phyloP scores from a whole-genome alignment of 2,329 filamentous ascomycete genomes.

The Fusarium nisikadoi region DNA sequence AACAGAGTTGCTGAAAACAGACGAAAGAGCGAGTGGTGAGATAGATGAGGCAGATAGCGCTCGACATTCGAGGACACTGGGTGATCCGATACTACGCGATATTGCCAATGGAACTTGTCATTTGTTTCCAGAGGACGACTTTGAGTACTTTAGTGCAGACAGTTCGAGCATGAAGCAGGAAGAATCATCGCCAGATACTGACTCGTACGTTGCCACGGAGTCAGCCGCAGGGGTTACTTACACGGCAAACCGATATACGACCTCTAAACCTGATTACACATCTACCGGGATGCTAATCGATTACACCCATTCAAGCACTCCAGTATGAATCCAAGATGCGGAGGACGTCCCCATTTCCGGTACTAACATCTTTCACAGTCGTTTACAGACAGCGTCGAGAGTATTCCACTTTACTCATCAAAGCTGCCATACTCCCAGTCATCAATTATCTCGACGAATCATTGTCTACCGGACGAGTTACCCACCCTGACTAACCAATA shows the following conservation, averaged over 20 bases:
- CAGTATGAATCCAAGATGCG: background rate
- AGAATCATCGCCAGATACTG: background rate
- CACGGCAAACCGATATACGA: fast-evolving
- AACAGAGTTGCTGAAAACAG: fast-evolving
- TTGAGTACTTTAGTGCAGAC: background rate
- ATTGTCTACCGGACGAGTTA: fast-evolving
- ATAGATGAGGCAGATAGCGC: fast-evolving
- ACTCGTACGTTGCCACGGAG: fast-evolving
- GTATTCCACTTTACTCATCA: fast-evolving
- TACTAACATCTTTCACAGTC: background rate
- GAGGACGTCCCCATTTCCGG: fast-evolving
- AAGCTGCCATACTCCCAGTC: background rate
- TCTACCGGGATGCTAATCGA: background rate
- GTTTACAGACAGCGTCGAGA: fast-evolving
- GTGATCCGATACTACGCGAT: fast-evolving
- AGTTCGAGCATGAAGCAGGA: background rate
- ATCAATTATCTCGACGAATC: fast-evolving
- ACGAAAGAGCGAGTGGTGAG: background rate
- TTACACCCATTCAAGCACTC: background rate
- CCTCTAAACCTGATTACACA: fast-evolving
- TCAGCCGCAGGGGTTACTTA: fast-evolving
- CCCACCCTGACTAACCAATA: fast-evolving
- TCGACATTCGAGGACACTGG: too few relatives aligned
- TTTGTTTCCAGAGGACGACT: too few relatives aligned
- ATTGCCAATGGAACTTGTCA: background rate